Evolutionary conservation across 768 basidiomycete species (phyloP).

Genomic region (Naganishia vishniacii): DNA sequence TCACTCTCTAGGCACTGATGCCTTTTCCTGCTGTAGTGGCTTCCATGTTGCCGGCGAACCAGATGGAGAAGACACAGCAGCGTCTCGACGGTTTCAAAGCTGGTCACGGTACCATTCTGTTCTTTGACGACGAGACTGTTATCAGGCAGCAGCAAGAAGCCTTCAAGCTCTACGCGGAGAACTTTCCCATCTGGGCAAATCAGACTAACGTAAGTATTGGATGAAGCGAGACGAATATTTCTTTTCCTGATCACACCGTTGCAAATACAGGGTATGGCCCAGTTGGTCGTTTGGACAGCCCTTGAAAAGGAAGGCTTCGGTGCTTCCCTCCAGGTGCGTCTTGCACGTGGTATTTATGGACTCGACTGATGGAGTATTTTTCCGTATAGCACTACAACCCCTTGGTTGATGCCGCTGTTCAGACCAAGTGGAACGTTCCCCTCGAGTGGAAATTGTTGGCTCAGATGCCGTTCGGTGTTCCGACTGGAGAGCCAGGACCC

Average conservation of each 20-base stretch:
- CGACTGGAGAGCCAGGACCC: conserved; percentile 33
- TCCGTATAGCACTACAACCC: conserved; percentile 35
- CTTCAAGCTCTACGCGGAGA: conserved; percentile 34
- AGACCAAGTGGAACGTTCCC: conserved; percentile 30
- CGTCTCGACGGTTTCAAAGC: conserved; percentile 39
- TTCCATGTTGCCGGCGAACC: conserved; percentile 24
- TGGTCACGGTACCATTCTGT: conserved; percentile 48
- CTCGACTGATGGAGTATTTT: not conserved
- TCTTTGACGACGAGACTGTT: conserved; percentile 46
- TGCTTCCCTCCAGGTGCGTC: conserved; percentile 38
- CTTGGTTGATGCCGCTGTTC: conserved; percentile 32
- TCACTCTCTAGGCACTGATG: not conserved
- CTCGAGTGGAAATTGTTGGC: conserved; percentile 34
- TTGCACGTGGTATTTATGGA: no score
- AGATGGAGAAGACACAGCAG: conserved; percentile 26
- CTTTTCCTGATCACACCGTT: not conserved
- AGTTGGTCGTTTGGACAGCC: conserved; percentile 47
- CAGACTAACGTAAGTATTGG: conserved; percentile 38
- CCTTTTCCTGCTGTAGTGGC: not conserved
- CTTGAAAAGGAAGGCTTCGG: conserved; percentile 48
- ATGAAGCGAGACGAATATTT: not conserved
- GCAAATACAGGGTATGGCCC: conserved; percentile 33
- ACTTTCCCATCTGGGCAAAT: conserved; percentile 35
- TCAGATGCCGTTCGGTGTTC: conserved; percentile 48
- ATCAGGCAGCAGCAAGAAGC: conserved; percentile 35